phyloP scores from a whole-genome alignment of 2,329 filamentous ascomycete species.

The Claviceps fusiformis region DNA sequence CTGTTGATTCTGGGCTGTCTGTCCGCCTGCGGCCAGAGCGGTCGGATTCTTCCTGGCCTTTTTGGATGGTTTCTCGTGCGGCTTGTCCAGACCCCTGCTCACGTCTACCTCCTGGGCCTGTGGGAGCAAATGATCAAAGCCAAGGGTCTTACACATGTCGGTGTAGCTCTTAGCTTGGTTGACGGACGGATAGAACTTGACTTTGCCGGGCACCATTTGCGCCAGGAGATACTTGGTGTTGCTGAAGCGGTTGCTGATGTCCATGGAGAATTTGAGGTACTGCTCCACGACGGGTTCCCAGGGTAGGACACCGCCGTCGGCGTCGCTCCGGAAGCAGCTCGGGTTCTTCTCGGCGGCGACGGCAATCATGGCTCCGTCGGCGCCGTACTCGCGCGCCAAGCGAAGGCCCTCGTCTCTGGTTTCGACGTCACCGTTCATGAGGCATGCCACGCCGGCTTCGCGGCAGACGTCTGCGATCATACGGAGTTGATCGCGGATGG shows the following conservation, averaged over 20 bases:
- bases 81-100: constrained; percentile 43
- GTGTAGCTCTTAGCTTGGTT: constrained; percentile 56
- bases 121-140: constrained; percentile 47
- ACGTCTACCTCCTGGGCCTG: constrained; percentile 53
- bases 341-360: constrained; percentile 84
- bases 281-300: constrained; percentile 69
- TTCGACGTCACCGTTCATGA: constrained; percentile 91
- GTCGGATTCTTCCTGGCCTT: constrained; percentile 21
- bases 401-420: constrained; percentile 56
- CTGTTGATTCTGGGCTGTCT: constrained; percentile 22
- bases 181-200: constrained; percentile 46
- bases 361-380: constrained; percentile 94
- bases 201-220: constrained; percentile 75
- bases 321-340: constrained; percentile 63
- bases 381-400: constrained; percentile 66
- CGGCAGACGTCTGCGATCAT: constrained; percentile 75
- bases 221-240: constrained; percentile 89
- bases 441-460: constrained; percentile 74
- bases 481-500: constrained; percentile 70
- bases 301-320: constrained; percentile 53
- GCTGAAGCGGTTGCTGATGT: constrained; percentile 71
- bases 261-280: constrained; percentile 60
- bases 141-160: constrained; percentile 52
- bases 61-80: constrained; percentile 20
- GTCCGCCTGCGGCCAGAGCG: constrained; percentile 35